Evolutionary conservation across 352 stramenopile species (phyloP).

Genomic region (Hyaloperonospora brassicae): DNA sequence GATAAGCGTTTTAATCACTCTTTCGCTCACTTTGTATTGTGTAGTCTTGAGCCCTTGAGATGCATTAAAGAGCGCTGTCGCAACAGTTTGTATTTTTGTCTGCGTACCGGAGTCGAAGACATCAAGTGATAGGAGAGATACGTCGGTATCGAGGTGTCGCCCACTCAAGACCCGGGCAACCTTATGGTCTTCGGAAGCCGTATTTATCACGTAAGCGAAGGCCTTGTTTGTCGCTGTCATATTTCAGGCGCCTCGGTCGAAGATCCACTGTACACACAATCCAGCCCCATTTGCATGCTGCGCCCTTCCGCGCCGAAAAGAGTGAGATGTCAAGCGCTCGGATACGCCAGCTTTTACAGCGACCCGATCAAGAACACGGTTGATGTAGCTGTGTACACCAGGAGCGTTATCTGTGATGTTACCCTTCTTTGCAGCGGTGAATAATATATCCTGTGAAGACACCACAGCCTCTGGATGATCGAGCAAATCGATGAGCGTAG

Average conservation of each 20-base stretch:
- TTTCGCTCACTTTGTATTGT: conserved; percentile 8
- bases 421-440: not conserved
- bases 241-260: conserved; percentile 13
- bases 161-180: conserved; percentile 11
- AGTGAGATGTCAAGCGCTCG: conserved; percentile 17
- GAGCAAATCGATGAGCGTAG: conserved; percentile 8
- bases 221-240: conserved; percentile 18
- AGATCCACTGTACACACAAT: conserved; percentile 10
- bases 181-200: conserved; percentile 5
- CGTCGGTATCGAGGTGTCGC: not conserved
- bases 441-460: not conserved
- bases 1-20: conserved; percentile 9
- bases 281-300: conserved; percentile 12
- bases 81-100: conserved; percentile 2
- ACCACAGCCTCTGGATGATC: not conserved
- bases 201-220: conserved; percentile 8
- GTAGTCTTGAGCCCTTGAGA: conserved; percentile 1
- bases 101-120: conserved; percentile 9
- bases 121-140: not conserved
- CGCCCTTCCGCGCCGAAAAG: conserved; percentile 15
- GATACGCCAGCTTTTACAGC: conserved; percentile 3
- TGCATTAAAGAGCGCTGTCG: conserved; percentile 1
- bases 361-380: conserved; percentile 15
- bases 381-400: conserved; percentile 18
- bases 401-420: not conserved